Evolutionary conservation across 495 filamentous ascomycete species (phyloP), one percentile per base, ranked within the genome.

Genomic region (Neurospora tetrasperma): DNA sequence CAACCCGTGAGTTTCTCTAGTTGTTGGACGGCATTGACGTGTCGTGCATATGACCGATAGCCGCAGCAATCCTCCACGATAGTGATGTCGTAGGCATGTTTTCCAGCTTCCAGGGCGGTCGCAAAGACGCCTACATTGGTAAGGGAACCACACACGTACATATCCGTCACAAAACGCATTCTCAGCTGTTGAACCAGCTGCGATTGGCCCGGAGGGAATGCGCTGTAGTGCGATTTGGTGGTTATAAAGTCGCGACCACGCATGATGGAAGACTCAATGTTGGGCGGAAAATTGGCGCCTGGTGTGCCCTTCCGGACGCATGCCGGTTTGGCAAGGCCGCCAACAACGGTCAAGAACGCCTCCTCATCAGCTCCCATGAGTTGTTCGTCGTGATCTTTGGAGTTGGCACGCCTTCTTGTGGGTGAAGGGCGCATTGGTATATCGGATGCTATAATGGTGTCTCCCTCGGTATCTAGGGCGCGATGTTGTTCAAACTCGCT

Each of bases 91-190:
- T 96, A 91, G 14, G 96, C 96, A 79, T 97, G 90, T 18, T 89
- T 88, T 0, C 92, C 95, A 2, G 96, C 96, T 77, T 98, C 96
- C 69, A 97, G 83, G 31, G 94, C 95, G 2, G 96, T 99, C 10
- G 96, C 96, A 77, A 94, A 96, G 40, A 98, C 89, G 31, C 94
- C 94, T 40, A 93, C 85, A 79, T 98, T 98, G 16, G 92, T 94
- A 43, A 95, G 83, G n/a, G 91, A 88, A 14, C 96, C 96, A 76
- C 94, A 97, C 6, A 99, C 86, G 78, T 92, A 98, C n/a, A 99
- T 81, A 77, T 97, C 91, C 1, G 94, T 98, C 59, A 98, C 88
- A 59, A 99, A 89, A 27, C 88, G 90, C 6, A 87, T 86, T 46
- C 90, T 83, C 31, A 98, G 86, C 18, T 97, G 85, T 40, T 86